Evolutionary conservation across 2,329 filamentous ascomycete genomes (phyloP).

Genomic region (Whalleya microplaca): DNA sequence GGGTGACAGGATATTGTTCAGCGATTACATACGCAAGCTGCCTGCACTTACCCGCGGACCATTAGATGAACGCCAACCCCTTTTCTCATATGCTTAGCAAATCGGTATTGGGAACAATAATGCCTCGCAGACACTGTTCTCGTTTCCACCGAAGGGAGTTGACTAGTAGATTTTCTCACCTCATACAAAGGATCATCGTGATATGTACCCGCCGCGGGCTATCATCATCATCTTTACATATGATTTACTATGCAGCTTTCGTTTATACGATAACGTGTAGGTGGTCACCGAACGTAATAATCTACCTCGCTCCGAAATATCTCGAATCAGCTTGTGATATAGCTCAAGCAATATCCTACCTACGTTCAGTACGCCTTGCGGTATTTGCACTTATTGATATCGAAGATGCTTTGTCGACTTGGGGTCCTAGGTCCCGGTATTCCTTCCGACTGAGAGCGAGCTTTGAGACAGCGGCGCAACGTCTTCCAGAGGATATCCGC

Average conservation of each 20-base stretch:
- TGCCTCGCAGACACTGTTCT: neutral
- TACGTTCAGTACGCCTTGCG: neutral
- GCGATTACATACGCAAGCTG: slow-evolving; percentile 19
- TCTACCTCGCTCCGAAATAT: neutral
- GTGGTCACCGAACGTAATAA: neutral
- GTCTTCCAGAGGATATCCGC: neutral
- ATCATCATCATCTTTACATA: slow-evolving; percentile 17
- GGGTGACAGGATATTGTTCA: slow-evolving; percentile 19
- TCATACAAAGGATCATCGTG: slow-evolving; percentile 20
- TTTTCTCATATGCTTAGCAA: slow-evolving; percentile 8
- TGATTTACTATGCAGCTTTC: neutral
- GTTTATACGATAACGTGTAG: neutral
- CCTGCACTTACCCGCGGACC: slow-evolving; percentile 22
- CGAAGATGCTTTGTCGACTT: neutral
- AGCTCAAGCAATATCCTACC: neutral
- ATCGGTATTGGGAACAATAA: slow-evolving; percentile 4
- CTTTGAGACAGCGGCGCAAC: neutral
- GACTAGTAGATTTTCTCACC: slow-evolving; percentile 19
- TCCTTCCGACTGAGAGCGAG: neutral
- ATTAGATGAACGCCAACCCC: slow-evolving; percentile 13
- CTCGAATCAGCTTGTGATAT: neutral
- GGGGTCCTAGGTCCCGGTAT: neutral
- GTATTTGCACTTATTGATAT: neutral
- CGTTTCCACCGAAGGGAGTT: slow-evolving; percentile 7
- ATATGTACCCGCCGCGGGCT: slow-evolving; percentile 23